Percentiles rank a stretch among this genome's conserved stretches.
Conservation (phyloP, 116 monocot species). For the Dioscorea cayenensis region DNA sequence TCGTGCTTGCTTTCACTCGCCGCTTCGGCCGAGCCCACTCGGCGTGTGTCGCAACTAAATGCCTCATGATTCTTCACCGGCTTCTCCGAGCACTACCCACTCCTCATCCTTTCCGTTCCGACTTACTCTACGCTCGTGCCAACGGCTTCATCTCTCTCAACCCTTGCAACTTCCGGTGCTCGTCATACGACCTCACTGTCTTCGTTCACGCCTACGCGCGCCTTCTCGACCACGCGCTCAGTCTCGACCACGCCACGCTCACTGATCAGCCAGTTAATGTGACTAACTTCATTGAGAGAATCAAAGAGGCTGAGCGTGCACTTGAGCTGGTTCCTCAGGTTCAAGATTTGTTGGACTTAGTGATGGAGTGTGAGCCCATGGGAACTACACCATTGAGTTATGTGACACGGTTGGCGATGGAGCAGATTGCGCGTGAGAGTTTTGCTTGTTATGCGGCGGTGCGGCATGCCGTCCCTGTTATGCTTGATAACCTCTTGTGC, state of each 20-base stretch:
- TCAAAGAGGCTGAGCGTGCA: constrained; percentile 5
- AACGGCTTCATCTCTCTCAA: constrained; percentile 14
- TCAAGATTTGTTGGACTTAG: background rate
- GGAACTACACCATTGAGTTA: background rate
- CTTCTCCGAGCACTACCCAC: constrained; percentile 13
- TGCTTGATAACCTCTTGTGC: constrained; percentile 7
- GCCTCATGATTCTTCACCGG: constrained; percentile 23
- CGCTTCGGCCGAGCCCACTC: constrained; percentile 11
- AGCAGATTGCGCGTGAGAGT: constrained; percentile 9
- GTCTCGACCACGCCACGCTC: constrained; percentile 1
- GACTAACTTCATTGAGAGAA: background rate
- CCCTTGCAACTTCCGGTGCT: constrained; percentile 4
- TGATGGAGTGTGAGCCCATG: constrained; percentile 11
- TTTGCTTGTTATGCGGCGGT: constrained; percentile 9
- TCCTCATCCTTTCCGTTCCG: constrained; percentile 11
- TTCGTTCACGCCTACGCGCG: constrained; percentile 10
- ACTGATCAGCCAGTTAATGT: background rate
- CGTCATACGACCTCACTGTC: background rate
- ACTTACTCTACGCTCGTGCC: constrained; percentile 10
- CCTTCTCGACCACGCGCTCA: constrained; percentile 8
- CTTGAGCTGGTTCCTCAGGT: too few relatives aligned
- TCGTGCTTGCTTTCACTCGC: constrained; percentile 10
- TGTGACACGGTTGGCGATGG: constrained; percentile 2
- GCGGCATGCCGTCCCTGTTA: background rate
- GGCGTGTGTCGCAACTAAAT: constrained; percentile 13